A percentile compares a stretch with the other conserved stretches of the same genome.
phyloP scores from a whole-genome alignment of 176 grass and related monocot species.

The Poa pratensis region DNA sequence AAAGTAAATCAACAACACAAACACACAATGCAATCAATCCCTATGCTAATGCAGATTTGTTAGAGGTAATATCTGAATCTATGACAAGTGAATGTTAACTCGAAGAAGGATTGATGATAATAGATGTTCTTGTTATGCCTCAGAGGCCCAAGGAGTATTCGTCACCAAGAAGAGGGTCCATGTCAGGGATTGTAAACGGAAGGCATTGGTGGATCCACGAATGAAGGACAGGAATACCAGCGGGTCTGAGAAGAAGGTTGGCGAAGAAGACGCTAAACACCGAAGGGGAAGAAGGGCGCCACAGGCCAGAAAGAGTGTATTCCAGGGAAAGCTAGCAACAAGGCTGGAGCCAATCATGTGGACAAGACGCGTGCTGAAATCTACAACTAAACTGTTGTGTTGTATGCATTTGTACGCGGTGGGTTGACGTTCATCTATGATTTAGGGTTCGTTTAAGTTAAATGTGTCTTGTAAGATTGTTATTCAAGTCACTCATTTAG shows the following conservation, averaged over 20 bases:
- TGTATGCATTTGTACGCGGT: not conserved
- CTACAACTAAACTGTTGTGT: not conserved
- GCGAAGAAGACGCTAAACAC: not conserved
- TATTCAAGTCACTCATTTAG: not conserved
- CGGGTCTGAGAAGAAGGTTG: not conserved
- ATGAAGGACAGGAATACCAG: not conserved
- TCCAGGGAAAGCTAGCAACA: not conserved
- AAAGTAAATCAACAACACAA: not conserved
- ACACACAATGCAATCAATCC: conserved; percentile 31
- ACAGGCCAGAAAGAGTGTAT: not conserved
- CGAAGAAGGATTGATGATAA: not conserved
- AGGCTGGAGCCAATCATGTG: not conserved
- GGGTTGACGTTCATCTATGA: not conserved
- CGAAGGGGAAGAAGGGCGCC: not conserved
- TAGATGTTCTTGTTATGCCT: conserved; percentile 18
- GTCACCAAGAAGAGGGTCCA: conserved; percentile 68
- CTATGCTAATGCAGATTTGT: conserved; percentile 67
- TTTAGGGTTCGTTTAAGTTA: not conserved
- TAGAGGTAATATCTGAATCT: conserved; percentile 58
- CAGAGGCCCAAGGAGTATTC: conserved; percentile 52
- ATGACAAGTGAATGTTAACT: not conserved
- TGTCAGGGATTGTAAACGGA: conserved; percentile 53
- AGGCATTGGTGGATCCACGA: not conserved
- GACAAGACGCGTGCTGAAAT: not conserved
- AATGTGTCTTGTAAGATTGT: not conserved